Conservation (phyloP, 305 asterid genomes). For the Rubia occidens region DNA sequence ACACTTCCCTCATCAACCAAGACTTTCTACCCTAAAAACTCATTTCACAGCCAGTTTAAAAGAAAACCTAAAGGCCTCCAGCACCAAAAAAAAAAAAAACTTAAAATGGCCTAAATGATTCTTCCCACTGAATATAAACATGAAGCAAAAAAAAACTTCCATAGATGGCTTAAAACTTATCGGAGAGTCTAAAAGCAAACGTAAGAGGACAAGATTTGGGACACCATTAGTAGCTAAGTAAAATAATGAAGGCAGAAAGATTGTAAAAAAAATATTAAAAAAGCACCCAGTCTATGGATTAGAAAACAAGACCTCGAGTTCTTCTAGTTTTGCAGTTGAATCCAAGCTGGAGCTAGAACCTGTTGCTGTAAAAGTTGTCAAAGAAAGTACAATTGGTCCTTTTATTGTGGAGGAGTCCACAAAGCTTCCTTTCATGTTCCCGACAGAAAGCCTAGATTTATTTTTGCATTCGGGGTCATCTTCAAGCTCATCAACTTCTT, state of each 20-base stretch:
- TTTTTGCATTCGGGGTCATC: constrained; percentile 22
- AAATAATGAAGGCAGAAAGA: background rate
- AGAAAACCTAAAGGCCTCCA: background rate
- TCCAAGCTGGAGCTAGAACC: constrained; percentile 22
- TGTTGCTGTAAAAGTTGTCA: constrained; percentile 6
- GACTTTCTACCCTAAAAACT: too few species aligned
- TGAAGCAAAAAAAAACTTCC: background rate
- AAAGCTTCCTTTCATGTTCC: constrained; percentile 12
- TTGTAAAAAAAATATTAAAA: too few species aligned
- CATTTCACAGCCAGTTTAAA: background rate
- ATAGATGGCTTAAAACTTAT: background rate
- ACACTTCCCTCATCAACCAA: too few species aligned
- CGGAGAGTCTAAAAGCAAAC: background rate
- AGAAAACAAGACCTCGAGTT: constrained; percentile 23
- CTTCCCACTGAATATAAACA: background rate
- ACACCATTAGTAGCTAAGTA: background rate
- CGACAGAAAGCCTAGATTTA: constrained; percentile 1
- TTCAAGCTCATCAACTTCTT: constrained; percentile 23
- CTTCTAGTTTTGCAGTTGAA: constrained; percentile 19
- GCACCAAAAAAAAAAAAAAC: too few species aligned
- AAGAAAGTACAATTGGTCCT: constrained; percentile 17
- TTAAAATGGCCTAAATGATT: background rate
- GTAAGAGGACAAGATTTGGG: background rate
- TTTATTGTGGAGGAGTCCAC: constrained; percentile 14
- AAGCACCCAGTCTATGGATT: background rate